Base-by-base conservation (phyloP, 2,329 filamentous ascomycete species). In the Dichotomopilus funicola region DNA sequence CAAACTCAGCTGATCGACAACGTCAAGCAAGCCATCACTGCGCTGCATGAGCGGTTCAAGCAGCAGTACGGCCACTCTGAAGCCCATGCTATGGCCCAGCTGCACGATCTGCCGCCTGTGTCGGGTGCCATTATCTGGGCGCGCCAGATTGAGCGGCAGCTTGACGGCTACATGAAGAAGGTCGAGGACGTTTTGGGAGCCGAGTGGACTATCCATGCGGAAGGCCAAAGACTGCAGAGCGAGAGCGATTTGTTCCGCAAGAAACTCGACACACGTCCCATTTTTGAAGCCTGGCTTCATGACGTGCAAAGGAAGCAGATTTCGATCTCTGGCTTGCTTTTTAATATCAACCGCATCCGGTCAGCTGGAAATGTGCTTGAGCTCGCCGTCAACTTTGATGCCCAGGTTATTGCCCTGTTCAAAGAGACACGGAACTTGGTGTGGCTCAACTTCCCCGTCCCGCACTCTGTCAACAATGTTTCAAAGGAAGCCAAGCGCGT, bases 401-500 rank as follows among this genome's bases (percentile, higher is more conserved):
- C 89, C 10, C 94, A 99, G 68, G 89, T 97, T 55, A 99, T 99
- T 67, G 91, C 92, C 0, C 77, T 99, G 8, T 99, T 99, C 79
- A 99, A 99, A 68, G 94, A 99, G 75, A 95, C 95, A 33, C 85
- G 95, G 42, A 99, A 99, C 67, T 76, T 99, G 44, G 85, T 90
- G 10, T 99, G 94, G 92, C 85, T 96, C 59, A 94, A 90, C 62
- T 99, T 91, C 70, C 87, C 89, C 55, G 89, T 99, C 31, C 95
- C 95, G 7, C 94, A 99, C 70, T 85, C 89, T 11, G 90, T 99
- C 66, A 95, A 87, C 71, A 97, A 90, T 61, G 90, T 96, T 53
- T 95, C 95, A 1, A 99, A 97, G 71, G 94, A 99, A 69, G 95
- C 94, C n/a, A 96, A 96, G 73, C 84, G 94, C 52, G 94, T 99